Evolutionary conservation across 495 filamentous ascomycete species (phyloP).

Genomic region (Venustampulla echinocandica): DNA sequence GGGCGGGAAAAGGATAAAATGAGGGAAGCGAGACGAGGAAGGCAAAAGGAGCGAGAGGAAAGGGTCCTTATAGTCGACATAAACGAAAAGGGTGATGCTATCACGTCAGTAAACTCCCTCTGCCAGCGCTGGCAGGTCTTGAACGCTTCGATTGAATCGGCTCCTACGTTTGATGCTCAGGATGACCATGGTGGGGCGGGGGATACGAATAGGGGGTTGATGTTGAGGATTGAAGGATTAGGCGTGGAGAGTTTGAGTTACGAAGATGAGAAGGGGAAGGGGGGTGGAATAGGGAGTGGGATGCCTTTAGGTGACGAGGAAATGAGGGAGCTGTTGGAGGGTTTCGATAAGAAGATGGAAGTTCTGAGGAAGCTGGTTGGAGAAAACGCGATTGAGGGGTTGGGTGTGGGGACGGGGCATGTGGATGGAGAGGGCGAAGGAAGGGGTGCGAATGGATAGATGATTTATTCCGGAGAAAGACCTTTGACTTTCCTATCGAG

Average conservation of each 20-base stretch:
- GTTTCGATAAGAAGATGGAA: slow-evolving; percentile 59
- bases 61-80: slow-evolving; percentile 51
- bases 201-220: slow-evolving; percentile 35
- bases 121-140: slow-evolving; percentile 46
- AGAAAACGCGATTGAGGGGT: slow-evolving; percentile 23
- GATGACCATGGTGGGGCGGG: slow-evolving; percentile 33
- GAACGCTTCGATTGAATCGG: slow-evolving; percentile 37
- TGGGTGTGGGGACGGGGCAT: neutral
- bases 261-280: slow-evolving; percentile 40
- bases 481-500: neutral
- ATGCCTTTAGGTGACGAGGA: slow-evolving; percentile 25
- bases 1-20: slow-evolving; percentile 5
- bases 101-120: slow-evolving; percentile 42
- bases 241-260: slow-evolving; percentile 34
- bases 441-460: neutral
- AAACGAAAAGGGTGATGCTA: slow-evolving; percentile 31
- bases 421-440: neutral
- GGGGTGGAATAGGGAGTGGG: slow-evolving; percentile 18
- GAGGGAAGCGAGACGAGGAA: neutral
- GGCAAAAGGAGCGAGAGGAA: slow-evolving; percentile 24
- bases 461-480: neutral
- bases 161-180: slow-evolving; percentile 54
- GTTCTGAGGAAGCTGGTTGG: slow-evolving; percentile 41
- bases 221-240: slow-evolving; percentile 59
- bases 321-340: slow-evolving; percentile 50